These are phyloP conservation scores for Hordeum pubiflorum DNA, from an alignment of 202 grass and related monocot species.

Conservation along the genomic window DNA sequence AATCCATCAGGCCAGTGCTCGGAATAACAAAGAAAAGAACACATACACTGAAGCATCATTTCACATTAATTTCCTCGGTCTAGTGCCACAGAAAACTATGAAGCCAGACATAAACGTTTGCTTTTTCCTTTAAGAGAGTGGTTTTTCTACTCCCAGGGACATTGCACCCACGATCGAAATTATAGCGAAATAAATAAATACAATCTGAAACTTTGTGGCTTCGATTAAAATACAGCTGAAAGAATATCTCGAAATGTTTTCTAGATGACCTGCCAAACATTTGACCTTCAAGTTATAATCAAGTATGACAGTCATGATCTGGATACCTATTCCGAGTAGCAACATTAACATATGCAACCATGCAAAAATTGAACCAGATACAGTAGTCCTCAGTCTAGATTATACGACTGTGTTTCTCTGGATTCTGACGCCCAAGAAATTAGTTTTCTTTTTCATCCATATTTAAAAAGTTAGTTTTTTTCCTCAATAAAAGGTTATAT, in stretches of 20 bases:
- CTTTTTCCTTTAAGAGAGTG: not conserved
- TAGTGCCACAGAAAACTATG: not conserved
- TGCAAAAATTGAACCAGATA: conserved; percentile 11
- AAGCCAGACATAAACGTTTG: not conserved
- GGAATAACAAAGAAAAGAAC: not conserved
- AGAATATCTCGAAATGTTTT: not conserved
- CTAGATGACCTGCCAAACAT: conserved; percentile 1
- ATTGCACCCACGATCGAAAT: too few relatives aligned
- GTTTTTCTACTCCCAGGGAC: too few relatives aligned
- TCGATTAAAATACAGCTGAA: not conserved
- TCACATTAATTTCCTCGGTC: not conserved
- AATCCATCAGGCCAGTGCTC: not conserved
- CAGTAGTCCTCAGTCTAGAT: not conserved
- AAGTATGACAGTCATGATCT: not conserved
- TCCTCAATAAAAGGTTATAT: not conserved
- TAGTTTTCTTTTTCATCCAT: not conserved
- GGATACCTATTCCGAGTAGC: not conserved
- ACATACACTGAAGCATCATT: not conserved
- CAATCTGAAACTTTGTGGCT: too few relatives aligned
- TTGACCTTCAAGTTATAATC: not conserved
- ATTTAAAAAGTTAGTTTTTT: not conserved
- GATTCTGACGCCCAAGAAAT: not conserved
- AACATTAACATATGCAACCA: not conserved
- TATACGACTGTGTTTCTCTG: not conserved
- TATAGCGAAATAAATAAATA: too few relatives aligned